These are phyloP conservation scores for Euphrasia arctica DNA, from an alignment of 305 asterid genomes.

Conservation along the genomic window DNA sequence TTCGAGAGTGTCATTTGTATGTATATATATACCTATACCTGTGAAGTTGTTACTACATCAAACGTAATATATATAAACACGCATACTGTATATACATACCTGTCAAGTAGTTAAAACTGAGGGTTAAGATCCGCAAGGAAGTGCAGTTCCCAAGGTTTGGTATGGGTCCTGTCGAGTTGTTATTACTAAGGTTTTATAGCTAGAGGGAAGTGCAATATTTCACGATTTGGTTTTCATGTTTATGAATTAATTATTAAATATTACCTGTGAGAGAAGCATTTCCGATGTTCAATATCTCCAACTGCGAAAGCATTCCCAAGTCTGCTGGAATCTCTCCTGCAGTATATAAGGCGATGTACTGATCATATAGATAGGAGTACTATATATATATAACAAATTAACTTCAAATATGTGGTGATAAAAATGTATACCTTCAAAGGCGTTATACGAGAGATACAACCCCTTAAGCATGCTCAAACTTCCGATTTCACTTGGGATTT, in stretches of 20 bases:
- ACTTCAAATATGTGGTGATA: no score
- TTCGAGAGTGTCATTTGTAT: no score
- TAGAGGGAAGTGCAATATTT: constrained; percentile 30
- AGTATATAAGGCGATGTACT: background rate
- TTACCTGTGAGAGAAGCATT: background rate
- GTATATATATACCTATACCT: background rate
- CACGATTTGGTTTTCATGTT: background rate
- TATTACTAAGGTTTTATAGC: background rate
- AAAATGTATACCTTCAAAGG: constrained; percentile 1
- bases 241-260: no score
- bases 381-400: no score
- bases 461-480: constrained; percentile 1
- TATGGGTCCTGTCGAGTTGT: background rate
- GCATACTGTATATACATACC: background rate
- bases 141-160: no score
- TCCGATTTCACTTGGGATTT: background rate
- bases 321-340: background rate
- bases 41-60: no score
- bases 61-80: no score
- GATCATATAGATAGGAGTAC: no score
- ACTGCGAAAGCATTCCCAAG: background rate
- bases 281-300: background rate
- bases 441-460: constrained; percentile 5
- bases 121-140: no score
- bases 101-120: no score